Conservation (phyloP, 306 rosid genomes). For the Bauhinia variegata region DNA sequence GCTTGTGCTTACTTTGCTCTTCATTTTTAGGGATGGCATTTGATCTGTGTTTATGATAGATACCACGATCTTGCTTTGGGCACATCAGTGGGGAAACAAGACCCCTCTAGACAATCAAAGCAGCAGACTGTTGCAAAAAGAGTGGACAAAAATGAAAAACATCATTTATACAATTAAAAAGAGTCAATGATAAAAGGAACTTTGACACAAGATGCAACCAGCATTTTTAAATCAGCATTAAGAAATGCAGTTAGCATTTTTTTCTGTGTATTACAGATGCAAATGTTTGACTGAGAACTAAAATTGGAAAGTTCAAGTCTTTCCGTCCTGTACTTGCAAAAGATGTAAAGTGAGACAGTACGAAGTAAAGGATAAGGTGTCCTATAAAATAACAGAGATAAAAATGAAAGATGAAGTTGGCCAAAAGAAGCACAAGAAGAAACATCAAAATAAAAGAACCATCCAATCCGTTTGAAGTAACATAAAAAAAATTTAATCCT, state of each 20-base stretch:
- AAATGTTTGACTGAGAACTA: not conserved
- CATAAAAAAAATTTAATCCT: not conserved
- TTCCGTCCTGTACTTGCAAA: not conserved
- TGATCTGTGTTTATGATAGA: constrained; percentile 59
- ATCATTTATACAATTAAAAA: not conserved
- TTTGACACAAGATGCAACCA: not conserved
- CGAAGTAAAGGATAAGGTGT: constrained; percentile 3
- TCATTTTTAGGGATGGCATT: constrained; percentile 98
- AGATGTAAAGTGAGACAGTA: not conserved
- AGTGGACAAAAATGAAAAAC: constrained; percentile 12
- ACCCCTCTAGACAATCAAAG: constrained; percentile 46
- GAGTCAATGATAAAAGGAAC: not conserved
- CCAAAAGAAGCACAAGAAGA: not conserved
- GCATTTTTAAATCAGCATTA: not conserved
- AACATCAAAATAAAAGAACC: not conserved
- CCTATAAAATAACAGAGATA: not conserved
- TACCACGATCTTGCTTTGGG: constrained; percentile 48
- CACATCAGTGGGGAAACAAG: constrained; percentile 58
- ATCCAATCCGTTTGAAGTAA: not conserved
- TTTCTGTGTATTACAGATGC: not conserved
- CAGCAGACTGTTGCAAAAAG: constrained; percentile 45
- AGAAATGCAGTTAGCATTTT: constrained; percentile 2
- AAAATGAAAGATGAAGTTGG: not conserved
- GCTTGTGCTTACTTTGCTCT: constrained; percentile 73
- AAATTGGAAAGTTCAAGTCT: not conserved